These are phyloP conservation scores for Aeminium ludgeri DNA, from an alignment of 495 filamentous ascomycete genomes.

Conservation along the genomic window DNA sequence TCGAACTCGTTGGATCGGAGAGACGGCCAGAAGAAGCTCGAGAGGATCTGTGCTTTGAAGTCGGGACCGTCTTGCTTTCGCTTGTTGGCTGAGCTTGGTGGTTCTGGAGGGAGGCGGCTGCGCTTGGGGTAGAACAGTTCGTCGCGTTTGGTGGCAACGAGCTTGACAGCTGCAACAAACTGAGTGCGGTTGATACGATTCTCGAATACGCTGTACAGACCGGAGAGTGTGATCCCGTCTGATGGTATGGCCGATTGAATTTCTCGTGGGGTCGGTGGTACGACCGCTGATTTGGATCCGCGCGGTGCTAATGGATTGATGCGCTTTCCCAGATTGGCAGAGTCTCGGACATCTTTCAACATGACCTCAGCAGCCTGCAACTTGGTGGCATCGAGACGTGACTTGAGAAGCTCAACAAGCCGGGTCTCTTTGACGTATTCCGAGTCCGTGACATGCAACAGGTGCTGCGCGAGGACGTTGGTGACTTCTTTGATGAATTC, in stretches of 20 bases:
- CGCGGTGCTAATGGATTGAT: too few species aligned
- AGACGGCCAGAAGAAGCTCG: conserved; percentile 85
- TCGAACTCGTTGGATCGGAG: conserved; percentile 61
- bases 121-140: conserved; percentile 11
- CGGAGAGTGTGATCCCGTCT: conserved; percentile 19
- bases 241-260: conserved; percentile 20
- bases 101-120: conserved; percentile 2
- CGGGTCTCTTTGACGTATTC: conserved; percentile 60
- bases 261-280: conserved; percentile 16
- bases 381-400: conserved; percentile 68
- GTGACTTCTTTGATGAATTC: conserved; percentile 90
- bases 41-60: conserved; percentile 54
- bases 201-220: conserved; percentile 4
- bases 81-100: background rate
- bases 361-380: conserved; percentile 92
- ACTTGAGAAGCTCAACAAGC: conserved; percentile 75
- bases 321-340: conserved; percentile 30
- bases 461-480: conserved; percentile 60
- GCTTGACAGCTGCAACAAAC: conserved; percentile 8
- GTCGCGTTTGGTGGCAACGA: conserved; percentile 8
- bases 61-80: background rate
- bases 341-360: conserved; percentile 86
- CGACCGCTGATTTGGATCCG: conserved; percentile 24
- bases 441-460: conserved; percentile 48
- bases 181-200: conserved; percentile 4